Percentiles rank a stretch among this genome's conserved stretches.
These are phyloP conservation scores for Scleroderma bovista DNA, from an alignment of 768 basidiomycete genomes.

Conservation along the genomic window DNA sequence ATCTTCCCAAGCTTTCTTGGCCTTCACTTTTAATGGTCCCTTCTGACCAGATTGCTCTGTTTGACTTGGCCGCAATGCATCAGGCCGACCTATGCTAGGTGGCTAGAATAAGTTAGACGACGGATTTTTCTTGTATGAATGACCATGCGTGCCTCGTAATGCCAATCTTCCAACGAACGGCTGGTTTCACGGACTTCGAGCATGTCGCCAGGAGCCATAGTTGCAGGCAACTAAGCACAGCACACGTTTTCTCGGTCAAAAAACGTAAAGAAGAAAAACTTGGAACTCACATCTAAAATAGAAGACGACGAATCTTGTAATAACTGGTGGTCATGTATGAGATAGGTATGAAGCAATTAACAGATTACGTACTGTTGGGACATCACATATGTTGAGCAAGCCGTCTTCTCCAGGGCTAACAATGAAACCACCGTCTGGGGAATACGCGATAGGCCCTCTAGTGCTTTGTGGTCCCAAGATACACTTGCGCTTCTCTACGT, in stretches of 20 bases:
- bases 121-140: no score
- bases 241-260: no score
- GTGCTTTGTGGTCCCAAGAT: background rate
- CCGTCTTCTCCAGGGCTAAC: background rate
- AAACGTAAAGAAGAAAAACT: no score
- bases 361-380: background rate
- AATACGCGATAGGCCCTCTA: background rate
- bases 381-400: background rate
- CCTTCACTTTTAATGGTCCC: background rate
- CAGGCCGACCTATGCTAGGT: no score
- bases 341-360: background rate
- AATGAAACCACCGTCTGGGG: background rate
- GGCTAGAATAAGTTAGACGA: no score
- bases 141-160: no score
- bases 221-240: no score
- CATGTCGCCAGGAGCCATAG: no score
- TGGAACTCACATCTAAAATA: no score
- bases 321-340: background rate
- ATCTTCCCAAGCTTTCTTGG: background rate
- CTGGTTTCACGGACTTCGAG: no score
- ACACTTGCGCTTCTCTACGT: background rate
- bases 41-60: background rate
- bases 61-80: background rate
- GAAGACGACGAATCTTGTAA: no score
- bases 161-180: no score